Evolutionary conservation across 2,329 filamentous ascomycete genomes (phyloP), one percentile per base, ranked within the genome.

Genomic region (Ceratocystis huliohia): DNA sequence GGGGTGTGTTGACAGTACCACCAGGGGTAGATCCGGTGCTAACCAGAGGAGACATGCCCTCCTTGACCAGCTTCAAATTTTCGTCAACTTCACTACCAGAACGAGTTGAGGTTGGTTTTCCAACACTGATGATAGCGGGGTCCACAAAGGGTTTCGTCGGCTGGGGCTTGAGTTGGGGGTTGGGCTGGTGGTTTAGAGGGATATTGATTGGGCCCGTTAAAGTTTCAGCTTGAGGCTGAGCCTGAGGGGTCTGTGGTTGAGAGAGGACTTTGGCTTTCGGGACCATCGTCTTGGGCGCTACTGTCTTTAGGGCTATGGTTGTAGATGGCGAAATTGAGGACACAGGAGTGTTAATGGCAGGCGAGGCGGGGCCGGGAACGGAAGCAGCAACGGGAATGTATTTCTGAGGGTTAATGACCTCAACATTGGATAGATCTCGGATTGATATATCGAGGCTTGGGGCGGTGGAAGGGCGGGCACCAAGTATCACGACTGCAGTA

Each of bases 101-200:
- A 28, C 56, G 64, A 25, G 37, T 33, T 28, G 66, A 61, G 1
- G 63, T 63, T 10, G 65, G 59, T n/a, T 65, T 65, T 13, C 69
- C 79, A 63, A 89, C 82, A 73, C 89, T 91, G 59, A 95, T 74
- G 66, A 95, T 95, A 2, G 90, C 90, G 10, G 90, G 90, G 71
- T 95, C 90, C n/a, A 87, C 81, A 72, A 94, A 91, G 0, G 79
- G 71, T 37, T 44, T 45, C 17, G 10, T 41, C 37, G 28, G 10
- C 41, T 64, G 28, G 3, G 61, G 33, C 59, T 66, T 63, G 10
- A 22, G 22, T 25, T 44, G 37, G 5, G 48, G 48, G 0, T 53
- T 20, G 17, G 61, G 4, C 37, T 63, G 41, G 30, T n/a, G 33
- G 30, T 28, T 62, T n/a, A 25, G n/a, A 17, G 3, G 53, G 10